phyloP scores from a whole-genome alignment of 2,329 filamentous ascomycete genomes.

The Madurella mycetomatis region DNA sequence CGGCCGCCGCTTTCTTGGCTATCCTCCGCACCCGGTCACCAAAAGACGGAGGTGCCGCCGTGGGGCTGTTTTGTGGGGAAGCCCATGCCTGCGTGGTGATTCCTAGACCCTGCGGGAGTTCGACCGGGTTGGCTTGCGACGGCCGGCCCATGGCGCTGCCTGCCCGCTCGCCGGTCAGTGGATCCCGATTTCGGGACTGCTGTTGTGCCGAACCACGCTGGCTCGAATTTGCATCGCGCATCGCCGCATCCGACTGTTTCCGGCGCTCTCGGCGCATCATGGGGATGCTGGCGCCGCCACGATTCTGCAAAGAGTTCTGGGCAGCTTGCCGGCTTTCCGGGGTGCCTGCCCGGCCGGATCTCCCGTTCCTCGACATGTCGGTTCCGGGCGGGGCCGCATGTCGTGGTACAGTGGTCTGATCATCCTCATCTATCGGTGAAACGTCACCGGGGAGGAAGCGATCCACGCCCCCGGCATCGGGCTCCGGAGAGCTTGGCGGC shows the following conservation, averaged over 20 bases:
- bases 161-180: slow-evolving; percentile 62
- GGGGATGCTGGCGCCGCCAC: slow-evolving; percentile 42
- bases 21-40: slow-evolving; percentile 44
- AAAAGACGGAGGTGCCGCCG: slow-evolving; percentile 34
- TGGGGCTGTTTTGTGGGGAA: slow-evolving; percentile 27
- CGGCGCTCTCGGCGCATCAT: slow-evolving; percentile 49
- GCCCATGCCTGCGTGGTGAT: slow-evolving; percentile 26
- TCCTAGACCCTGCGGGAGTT: slow-evolving; percentile 39
- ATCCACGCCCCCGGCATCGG: slow-evolving; percentile 29
- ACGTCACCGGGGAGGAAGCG: slow-evolving; percentile 36
- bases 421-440: slow-evolving; percentile 49
- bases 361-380: slow-evolving; percentile 6
- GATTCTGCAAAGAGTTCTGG: slow-evolving; percentile 22
- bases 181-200: slow-evolving; percentile 47
- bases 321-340: slow-evolving; percentile 16
- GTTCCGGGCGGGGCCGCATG: not conserved
- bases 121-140: slow-evolving; percentile 53
- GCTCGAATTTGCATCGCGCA: slow-evolving; percentile 38
- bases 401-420: slow-evolving; percentile 10
- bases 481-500: slow-evolving; percentile 55
- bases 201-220: slow-evolving; percentile 30
- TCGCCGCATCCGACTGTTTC: slow-evolving; percentile 39
- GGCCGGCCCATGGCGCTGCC: slow-evolving; percentile 51
- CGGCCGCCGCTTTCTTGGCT: slow-evolving; percentile 29
- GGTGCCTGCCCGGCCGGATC: not conserved